A percentile compares a stretch with the other conserved stretches of the same genome.
phyloP scores from a whole-genome alignment of 2,329 filamentous ascomycete genomes.

The Chaetomium globosum region DNA sequence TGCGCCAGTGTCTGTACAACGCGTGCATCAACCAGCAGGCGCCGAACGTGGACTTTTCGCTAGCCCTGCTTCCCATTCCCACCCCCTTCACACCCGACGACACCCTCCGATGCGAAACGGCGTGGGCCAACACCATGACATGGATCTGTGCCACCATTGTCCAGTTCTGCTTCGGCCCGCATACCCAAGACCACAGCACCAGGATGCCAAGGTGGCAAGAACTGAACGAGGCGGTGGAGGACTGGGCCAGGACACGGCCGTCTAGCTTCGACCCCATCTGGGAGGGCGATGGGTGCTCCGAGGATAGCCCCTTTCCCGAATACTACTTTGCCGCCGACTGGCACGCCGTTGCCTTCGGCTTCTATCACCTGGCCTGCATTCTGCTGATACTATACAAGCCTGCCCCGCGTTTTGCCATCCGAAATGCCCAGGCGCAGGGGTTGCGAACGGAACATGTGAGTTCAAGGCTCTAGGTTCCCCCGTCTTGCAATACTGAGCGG shows the following conservation, averaged over 20 bases:
- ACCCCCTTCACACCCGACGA: neutral
- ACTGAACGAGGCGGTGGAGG: constrained; percentile 1
- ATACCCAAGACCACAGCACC: neutral
- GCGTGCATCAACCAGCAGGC: constrained; percentile 14
- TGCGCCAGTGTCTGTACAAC: constrained; percentile 15
- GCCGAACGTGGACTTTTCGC: constrained; percentile 7
- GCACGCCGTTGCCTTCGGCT: constrained; percentile 9
- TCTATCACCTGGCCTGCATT: constrained; percentile 7
- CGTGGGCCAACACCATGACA: constrained; percentile 14
- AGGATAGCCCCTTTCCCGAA: constrained; percentile 1
- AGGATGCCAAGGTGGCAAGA: constrained; percentile 7
- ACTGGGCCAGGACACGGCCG: constrained; percentile 7
- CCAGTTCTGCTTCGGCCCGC: constrained; percentile 9
- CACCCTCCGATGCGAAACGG: constrained; percentile 1
- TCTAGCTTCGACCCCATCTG: constrained; percentile 9
- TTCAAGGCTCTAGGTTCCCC: neutral
- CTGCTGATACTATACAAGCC: constrained; percentile 10
- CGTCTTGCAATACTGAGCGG: too few relatives aligned
- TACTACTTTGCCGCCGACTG: constrained; percentile 12
- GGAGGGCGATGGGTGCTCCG: neutral
- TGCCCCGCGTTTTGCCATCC: neutral
- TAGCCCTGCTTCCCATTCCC: too few relatives aligned
- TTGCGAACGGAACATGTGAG: constrained; percentile 4
- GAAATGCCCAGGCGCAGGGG: neutral
- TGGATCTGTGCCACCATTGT: constrained; percentile 14